Evolutionary conservation across 208 protist species (phyloP).

Genomic region (Trypanosomatidae sp.): DNA sequence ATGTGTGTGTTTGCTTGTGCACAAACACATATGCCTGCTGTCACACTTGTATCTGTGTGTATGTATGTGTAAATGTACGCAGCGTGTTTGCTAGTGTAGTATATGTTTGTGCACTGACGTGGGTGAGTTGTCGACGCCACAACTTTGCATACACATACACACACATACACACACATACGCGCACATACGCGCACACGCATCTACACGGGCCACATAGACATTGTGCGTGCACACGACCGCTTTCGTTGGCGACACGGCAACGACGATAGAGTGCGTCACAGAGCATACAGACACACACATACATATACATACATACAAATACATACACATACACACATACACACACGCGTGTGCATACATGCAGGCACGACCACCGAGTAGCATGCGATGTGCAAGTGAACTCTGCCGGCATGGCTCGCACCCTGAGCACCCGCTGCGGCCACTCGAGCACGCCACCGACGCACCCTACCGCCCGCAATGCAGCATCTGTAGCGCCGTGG

Average conservation of each 20-base stretch:
- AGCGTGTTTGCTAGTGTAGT: too few species aligned
- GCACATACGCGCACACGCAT: too few species aligned
- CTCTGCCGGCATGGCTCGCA: conserved; percentile 43
- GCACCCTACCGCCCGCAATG: conserved; percentile 13
- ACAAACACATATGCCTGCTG: too few species aligned
- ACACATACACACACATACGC: too few species aligned
- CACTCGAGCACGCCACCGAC: conserved; percentile 2
- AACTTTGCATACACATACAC: too few species aligned
- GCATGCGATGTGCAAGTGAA: not conserved
- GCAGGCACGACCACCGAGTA: not conserved
- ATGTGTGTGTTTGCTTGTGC: too few species aligned
- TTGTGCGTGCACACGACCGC: too few species aligned
- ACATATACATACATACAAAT: not conserved
- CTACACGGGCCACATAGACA: too few species aligned
- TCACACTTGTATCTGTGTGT: too few species aligned
- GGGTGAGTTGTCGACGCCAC: too few species aligned
- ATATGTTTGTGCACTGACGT: too few species aligned
- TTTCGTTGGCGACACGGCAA: not conserved
- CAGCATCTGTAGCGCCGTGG: conserved; percentile 40
- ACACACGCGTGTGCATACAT: not conserved
- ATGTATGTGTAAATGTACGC: too few species aligned
- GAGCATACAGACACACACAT: not conserved
- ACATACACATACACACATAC: conserved; percentile 3
- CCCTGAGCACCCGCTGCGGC: conserved; percentile 36
- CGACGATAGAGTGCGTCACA: not conserved